Conservation (phyloP, 768 basidiomycete genomes). For the Dentipellis fragilis region DNA sequence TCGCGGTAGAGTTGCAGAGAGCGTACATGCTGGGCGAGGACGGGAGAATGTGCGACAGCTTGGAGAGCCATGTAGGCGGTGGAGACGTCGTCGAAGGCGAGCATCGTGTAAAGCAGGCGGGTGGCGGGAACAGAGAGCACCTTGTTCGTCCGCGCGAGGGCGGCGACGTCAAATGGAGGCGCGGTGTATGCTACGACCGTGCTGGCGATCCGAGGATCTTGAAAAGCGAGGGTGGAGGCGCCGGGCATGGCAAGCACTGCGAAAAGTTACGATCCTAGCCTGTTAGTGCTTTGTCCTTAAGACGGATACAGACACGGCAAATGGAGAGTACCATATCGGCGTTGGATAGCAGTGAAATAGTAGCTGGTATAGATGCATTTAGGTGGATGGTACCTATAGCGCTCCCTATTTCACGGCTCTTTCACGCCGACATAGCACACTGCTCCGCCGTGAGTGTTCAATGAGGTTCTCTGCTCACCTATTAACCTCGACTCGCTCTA, state of each 20-base stretch:
- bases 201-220: slow-evolving; percentile 34
- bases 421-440: too few species aligned
- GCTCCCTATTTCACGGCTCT: too few species aligned
- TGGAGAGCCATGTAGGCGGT: slow-evolving; percentile 27
- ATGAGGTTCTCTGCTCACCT: too few species aligned
- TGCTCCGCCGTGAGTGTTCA: too few species aligned
- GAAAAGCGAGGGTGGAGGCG: not conserved
- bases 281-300: too few species aligned
- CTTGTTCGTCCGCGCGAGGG: slow-evolving; percentile 37
- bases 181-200: slow-evolving; percentile 28
- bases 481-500: too few species aligned
- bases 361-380: too few species aligned
- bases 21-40: slow-evolving; percentile 31
- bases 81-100: slow-evolving; percentile 29
- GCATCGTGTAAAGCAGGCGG: slow-evolving; percentile 30
- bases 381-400: too few species aligned
- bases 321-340: too few species aligned
- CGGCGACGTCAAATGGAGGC: slow-evolving; percentile 26
- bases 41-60: slow-evolving; percentile 25
- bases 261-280: too few species aligned
- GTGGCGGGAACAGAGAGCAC: slow-evolving; percentile 40
- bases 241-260: not conserved
- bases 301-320: too few species aligned
- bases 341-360: too few species aligned
- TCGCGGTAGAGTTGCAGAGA: slow-evolving; percentile 28